Percentiles rank a stretch among this genome's conserved stretches.
phyloP scores from a whole-genome alignment of 2,329 filamentous ascomycete genomes.

The Aspergillus unguis region DNA sequence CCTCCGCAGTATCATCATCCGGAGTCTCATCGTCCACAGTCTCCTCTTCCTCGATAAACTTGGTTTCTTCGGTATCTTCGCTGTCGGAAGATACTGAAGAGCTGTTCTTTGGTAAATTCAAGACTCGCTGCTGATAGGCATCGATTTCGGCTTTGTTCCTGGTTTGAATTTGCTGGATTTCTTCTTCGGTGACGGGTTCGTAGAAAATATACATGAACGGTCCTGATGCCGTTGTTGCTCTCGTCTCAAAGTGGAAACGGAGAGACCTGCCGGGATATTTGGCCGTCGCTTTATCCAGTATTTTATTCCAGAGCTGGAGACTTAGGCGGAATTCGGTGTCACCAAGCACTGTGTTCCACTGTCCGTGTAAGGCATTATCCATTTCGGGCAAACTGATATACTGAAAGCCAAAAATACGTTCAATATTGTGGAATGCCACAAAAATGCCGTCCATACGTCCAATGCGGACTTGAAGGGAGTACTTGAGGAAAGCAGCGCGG shows the following conservation, averaged over 20 bases:
- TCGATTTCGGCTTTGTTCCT: constrained; percentile 63
- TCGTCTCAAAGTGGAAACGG: constrained; percentile 77
- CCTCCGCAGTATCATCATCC: neutral
- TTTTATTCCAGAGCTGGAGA: constrained; percentile 71
- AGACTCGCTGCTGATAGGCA: constrained; percentile 59
- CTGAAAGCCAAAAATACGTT: constrained; percentile 96
- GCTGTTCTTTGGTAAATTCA: constrained; percentile 29
- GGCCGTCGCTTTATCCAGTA: constrained; percentile 70
- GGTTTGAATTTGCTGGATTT: constrained; percentile 72
- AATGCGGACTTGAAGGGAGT: constrained; percentile 93
- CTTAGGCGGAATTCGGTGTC: constrained; percentile 84
- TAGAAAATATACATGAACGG: constrained; percentile 87
- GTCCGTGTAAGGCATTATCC: constrained; percentile 85
- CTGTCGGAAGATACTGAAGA: neutral
- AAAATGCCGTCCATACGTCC: constrained; percentile 99
- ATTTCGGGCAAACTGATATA: constrained; percentile 85
- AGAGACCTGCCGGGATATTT: constrained; percentile 73
- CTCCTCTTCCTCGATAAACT: neutral
- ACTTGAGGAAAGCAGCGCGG: constrained; percentile 88
- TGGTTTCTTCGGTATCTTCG: neutral
- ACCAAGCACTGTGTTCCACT: constrained; percentile 63
- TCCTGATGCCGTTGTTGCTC: constrained; percentile 45
- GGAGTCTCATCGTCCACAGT: neutral
- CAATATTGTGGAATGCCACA: constrained; percentile 90
- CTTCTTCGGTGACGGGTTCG: constrained; percentile 71